Conservation (phyloP, 2,329 filamentous ascomycete species). For the Penicillium aurantiogriseum region DNA sequence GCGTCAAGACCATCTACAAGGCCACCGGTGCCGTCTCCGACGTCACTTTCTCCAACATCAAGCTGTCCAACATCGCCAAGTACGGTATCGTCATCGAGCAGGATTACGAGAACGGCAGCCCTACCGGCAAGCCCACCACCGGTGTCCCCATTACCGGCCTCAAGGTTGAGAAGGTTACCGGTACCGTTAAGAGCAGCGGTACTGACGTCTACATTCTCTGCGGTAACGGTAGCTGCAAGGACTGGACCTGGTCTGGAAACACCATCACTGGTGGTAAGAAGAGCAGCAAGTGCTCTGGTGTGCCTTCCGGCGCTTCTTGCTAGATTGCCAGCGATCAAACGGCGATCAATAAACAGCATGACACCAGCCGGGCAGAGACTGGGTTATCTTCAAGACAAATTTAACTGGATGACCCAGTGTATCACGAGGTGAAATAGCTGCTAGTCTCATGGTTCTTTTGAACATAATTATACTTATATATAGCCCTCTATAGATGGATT, state of each 20-base stretch:
- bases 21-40: constrained; percentile 53
- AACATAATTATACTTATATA: background rate
- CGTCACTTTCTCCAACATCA: constrained; percentile 56
- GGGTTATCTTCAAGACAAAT: background rate
- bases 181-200: constrained; percentile 35
- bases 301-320: constrained; percentile 41
- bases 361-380: background rate
- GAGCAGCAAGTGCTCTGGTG: constrained; percentile 39
- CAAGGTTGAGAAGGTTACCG: constrained; percentile 38
- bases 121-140: constrained; percentile 38
- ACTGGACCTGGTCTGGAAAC: constrained; percentile 55
- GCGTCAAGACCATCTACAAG: constrained; percentile 57
- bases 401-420: background rate
- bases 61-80: constrained; percentile 47
- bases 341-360: background rate
- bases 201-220: constrained; percentile 56
- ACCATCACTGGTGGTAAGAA: constrained; percentile 53
- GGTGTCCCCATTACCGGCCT: constrained; percentile 45
- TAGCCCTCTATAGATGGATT: background rate
- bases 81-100: constrained; percentile 61
- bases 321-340: constrained; percentile 12
- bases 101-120: constrained; percentile 54
- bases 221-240: constrained; percentile 51
- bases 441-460: background rate
- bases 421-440: background rate